Percentiles rank a stretch among this genome's conserved stretches.
Conservation (phyloP, 2,329 filamentous ascomycete genomes). For the Bipolaris oryzae region DNA sequence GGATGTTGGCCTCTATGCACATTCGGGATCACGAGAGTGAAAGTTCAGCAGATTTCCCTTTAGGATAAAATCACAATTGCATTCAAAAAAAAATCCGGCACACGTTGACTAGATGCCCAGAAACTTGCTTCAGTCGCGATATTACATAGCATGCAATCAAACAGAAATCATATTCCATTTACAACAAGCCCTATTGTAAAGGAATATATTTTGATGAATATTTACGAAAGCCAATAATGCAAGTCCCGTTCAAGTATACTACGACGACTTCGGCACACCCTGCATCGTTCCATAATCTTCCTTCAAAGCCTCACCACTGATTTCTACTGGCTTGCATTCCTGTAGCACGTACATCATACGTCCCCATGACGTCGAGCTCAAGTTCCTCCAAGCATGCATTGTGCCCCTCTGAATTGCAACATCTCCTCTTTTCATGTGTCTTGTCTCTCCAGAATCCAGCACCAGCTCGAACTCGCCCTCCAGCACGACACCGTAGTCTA, state of each 20-base stretch:
- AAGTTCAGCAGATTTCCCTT: too few species aligned
- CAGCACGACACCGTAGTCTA: constrained; percentile 49
- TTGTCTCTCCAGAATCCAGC: constrained; percentile 46
- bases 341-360: constrained; percentile 44
- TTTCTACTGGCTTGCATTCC: constrained; percentile 32
- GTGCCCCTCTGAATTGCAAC: constrained; percentile 47
- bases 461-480: constrained; percentile 48
- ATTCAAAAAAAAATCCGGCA: too few species aligned
- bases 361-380: constrained; percentile 34
- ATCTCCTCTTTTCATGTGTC: constrained; percentile 44
- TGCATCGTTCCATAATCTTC: constrained; percentile 42
- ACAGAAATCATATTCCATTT: background rate
- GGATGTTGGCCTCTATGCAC: too few species aligned
- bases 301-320: constrained; percentile 30
- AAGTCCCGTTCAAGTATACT: background rate
- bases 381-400: constrained; percentile 48
- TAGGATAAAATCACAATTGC: too few species aligned
- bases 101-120: too few species aligned
- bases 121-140: too few species aligned
- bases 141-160: too few species aligned
- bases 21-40: too few species aligned
- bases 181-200: background rate
- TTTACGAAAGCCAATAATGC: background rate
- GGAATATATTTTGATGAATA: background rate
- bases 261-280: constrained; percentile 38